These are phyloP conservation scores for Acaromyces ingoldii DNA, from an alignment of 1,284 basidiomycete genomes.

Conservation along the genomic window DNA sequence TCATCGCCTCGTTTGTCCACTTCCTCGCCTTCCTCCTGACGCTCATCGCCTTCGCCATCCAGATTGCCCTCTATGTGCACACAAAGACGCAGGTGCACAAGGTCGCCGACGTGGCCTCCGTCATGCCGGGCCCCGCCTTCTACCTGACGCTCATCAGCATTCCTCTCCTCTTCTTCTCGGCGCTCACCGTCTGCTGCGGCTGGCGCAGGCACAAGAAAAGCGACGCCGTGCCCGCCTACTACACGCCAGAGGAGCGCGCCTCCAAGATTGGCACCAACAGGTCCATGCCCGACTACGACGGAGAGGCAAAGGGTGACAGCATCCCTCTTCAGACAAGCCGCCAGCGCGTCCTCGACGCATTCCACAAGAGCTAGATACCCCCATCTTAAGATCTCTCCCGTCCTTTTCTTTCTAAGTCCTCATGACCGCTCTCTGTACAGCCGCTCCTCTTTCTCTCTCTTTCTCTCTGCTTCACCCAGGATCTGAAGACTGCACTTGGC, in stretches of 20 bases:
- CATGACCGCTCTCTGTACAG: too few relatives aligned
- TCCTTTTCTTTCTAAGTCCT: too few relatives aligned
- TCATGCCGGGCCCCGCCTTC: slow-evolving; percentile 15
- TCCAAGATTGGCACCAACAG: slow-evolving; percentile 4
- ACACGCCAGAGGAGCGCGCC: neutral
- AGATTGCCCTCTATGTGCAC: slow-evolving; percentile 13
- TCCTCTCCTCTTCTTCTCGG: slow-evolving; percentile 12
- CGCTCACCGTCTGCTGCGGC: slow-evolving; percentile 17
- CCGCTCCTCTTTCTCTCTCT: too few relatives aligned
- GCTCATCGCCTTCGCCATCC: slow-evolving; percentile 10
- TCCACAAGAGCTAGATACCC: slow-evolving; percentile 5
- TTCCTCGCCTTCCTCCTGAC: slow-evolving; percentile 7
- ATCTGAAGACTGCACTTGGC: too few relatives aligned
- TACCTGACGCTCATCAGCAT: slow-evolving; percentile 16
- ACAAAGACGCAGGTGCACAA: slow-evolving; percentile 7
- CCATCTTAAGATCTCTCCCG: too few relatives aligned
- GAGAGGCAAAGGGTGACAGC: slow-evolving; percentile 3
- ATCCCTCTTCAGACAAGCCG: slow-evolving; percentile 8
- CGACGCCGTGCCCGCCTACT: neutral
- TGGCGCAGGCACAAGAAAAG: slow-evolving; percentile 6
- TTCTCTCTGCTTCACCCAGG: too few relatives aligned
- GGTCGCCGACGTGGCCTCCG: neutral
- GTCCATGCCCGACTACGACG: neutral
- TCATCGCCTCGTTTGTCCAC: slow-evolving; percentile 7
- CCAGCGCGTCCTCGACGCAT: slow-evolving; percentile 14